Conservation (phyloP, 2,329 filamentous ascomycete genomes). For the Corynespora cassiicola region DNA sequence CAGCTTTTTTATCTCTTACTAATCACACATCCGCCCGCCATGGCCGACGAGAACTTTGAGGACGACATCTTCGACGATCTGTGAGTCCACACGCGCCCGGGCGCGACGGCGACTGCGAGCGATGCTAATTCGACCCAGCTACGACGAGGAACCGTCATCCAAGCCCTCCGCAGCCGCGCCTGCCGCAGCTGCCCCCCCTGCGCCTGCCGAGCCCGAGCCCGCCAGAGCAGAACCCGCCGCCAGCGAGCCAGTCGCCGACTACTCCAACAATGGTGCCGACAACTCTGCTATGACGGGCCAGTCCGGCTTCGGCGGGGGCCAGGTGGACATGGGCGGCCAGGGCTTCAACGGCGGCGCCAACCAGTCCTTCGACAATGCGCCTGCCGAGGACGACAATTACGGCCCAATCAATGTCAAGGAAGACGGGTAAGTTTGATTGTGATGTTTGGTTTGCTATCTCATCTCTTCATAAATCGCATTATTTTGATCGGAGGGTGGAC, state of each 20-base stretch:
- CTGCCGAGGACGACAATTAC: slow-evolving; percentile 50
- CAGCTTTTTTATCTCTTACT: background rate
- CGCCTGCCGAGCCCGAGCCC: slow-evolving; percentile 30
- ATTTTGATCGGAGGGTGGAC: no score
- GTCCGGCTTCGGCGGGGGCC: slow-evolving; percentile 22
- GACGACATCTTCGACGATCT: slow-evolving; percentile 96
- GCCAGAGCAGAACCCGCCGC: slow-evolving; percentile 21
- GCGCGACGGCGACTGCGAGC: slow-evolving; percentile 39
- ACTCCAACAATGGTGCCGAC: slow-evolving; percentile 17
- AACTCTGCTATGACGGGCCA: slow-evolving; percentile 20
- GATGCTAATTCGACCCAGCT: slow-evolving; percentile 67
- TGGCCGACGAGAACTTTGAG: slow-evolving; percentile 87
- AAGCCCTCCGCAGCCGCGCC: slow-evolving; percentile 31
- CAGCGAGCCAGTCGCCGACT: slow-evolving; percentile 23
- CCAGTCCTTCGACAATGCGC: slow-evolving; percentile 37
- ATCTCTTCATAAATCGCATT: no score
- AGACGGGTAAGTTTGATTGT: slow-evolving; percentile 76
- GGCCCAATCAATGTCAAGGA: slow-evolving; percentile 77
- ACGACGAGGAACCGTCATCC: slow-evolving; percentile 47
- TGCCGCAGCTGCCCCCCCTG: slow-evolving; percentile 12
- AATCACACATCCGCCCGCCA: slow-evolving; percentile 42
- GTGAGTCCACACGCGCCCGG: slow-evolving; percentile 61
- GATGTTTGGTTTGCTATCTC: slow-evolving; percentile 11
- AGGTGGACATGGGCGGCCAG: slow-evolving; percentile 39
- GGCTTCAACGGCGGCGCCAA: slow-evolving; percentile 35